Evolutionary conservation across 1,284 basidiomycete genomes (phyloP), one percentile per base, ranked within the genome.

Genomic region (Schizopora paradoxa): DNA sequence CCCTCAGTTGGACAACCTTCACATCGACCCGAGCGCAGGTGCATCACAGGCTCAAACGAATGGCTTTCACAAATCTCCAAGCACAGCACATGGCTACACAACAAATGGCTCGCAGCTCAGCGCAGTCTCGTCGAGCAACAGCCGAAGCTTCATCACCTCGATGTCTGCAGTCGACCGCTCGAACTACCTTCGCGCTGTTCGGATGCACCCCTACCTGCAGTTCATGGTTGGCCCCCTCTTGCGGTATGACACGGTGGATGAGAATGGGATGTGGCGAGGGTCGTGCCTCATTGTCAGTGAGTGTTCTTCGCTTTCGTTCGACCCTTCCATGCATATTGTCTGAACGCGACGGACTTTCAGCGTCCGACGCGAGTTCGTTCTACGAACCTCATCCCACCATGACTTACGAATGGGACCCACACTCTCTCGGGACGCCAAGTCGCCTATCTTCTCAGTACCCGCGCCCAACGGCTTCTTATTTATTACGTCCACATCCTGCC

Each of bases 211-310:
- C 2, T 71, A 81, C 58, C 68, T 90, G 27, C 45, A 41, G 27
- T 35, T 32, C 8, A 34, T 48, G 45, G 40, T 51, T 47, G 73
- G 70, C 1, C 94, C 94, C 8, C 72, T 98, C 32, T 68, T 99
- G 52, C 79, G 86, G 51, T 98, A 95, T 63, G 94, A 98, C 62
- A 96, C 91, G 0, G 79, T 91, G 21, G 82, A 88, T 51, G 69
- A 79, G 46, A 65, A 78, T 33, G 80, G 80, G 11, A 66, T 91
- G 23, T 98, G 91, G 88, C 77, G 85, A 55, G 94, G 92, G 16
- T 87, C 86, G 7, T 88, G 79, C n/a, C 65, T 93, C 62, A 75
- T 93, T 43, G 87, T 92, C 51, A 88, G 86, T 85, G 51, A 66
- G 82, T 79, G 35, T 43, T 11, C 16, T 35, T 11, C n/a, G n/a